Conservation (phyloP, 805 yeast species). For the Alloascoidea africana region DNA sequence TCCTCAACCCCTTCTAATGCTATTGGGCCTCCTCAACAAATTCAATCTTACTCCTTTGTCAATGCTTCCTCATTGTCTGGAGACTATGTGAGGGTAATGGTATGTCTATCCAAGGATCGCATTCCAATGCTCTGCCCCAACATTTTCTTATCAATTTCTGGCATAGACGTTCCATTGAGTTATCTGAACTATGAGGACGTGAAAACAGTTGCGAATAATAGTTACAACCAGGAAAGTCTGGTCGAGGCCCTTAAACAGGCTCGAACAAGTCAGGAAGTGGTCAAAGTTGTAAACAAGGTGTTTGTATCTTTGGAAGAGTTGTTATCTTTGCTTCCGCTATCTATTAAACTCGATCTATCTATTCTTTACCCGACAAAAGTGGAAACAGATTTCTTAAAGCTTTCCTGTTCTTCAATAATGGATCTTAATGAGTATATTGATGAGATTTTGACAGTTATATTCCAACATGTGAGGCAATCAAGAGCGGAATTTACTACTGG, state of each 20-base stretch:
- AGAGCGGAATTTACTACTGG: constrained; percentile 18
- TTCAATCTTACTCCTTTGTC: constrained; percentile 47
- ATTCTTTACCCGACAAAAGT: constrained; percentile 57
- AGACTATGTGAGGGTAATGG: constrained; percentile 51
- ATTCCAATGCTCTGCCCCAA: constrained; percentile 71
- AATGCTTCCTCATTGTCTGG: constrained; percentile 88
- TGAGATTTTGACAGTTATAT: constrained; percentile 50
- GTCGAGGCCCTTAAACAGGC: neutral
- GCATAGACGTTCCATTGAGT: constrained; percentile 43
- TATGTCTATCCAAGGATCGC: constrained; percentile 67
- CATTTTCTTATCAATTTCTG: constrained; percentile 13
- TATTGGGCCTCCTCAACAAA: no score
- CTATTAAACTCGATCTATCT: constrained; percentile 57
- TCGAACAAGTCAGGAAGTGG: constrained; percentile 19
- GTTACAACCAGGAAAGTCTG: no score
- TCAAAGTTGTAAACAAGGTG: constrained; percentile 27
- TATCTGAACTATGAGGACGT: constrained; percentile 30
- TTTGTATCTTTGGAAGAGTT: constrained; percentile 48
- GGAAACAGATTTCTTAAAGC: constrained; percentile 19
- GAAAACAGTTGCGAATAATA: constrained; percentile 1
- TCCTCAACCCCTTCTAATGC: no score
- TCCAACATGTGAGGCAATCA: constrained; percentile 50
- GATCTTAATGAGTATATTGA: constrained; percentile 69
- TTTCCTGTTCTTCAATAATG: constrained; percentile 19
- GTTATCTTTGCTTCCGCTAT: constrained; percentile 36